Percentiles rank a stretch among this genome's conserved stretches.
Conservation (phyloP, 441 rosid genomes). For the Euphorbia celastroides region DNA sequence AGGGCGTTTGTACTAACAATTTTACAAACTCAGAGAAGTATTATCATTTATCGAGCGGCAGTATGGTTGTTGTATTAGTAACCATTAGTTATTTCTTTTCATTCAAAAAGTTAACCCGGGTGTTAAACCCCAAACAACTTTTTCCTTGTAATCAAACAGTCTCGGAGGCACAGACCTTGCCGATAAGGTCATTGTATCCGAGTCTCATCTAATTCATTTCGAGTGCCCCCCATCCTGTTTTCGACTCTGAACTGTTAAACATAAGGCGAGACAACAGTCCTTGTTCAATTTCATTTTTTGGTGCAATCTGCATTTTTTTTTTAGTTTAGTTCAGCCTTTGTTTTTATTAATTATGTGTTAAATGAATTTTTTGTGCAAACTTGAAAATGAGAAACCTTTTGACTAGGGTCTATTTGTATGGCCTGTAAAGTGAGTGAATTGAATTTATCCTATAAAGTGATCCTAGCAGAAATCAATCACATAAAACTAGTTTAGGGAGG, state of each 20-base stretch:
- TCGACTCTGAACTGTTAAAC: neutral
- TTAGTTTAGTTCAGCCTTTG: no score
- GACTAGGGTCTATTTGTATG: neutral
- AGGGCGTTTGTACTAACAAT: conserved; percentile 50
- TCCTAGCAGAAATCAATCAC: neutral
- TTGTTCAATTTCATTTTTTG: neutral
- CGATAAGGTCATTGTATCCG: conserved; percentile 3
- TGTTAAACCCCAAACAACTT: neutral
- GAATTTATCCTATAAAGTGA: neutral
- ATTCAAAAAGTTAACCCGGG: neutral
- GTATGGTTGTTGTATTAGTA: neutral
- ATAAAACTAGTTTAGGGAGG: neutral
- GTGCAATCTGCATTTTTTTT: neutral
- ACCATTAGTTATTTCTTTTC: neutral
- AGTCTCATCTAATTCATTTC: neutral
- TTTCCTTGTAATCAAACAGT: neutral
- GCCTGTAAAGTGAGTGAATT: neutral
- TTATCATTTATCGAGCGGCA: neutral
- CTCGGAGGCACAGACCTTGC: neutral
- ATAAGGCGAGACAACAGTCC: neutral
- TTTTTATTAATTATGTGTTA: no score
- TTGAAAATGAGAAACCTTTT: no score
- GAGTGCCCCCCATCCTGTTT: neutral
- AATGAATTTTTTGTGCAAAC: neutral
- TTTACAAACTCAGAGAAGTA: neutral